Base-by-base conservation (phyloP, 495 filamentous ascomycete species). In the Eremomyces bilateralis region DNA sequence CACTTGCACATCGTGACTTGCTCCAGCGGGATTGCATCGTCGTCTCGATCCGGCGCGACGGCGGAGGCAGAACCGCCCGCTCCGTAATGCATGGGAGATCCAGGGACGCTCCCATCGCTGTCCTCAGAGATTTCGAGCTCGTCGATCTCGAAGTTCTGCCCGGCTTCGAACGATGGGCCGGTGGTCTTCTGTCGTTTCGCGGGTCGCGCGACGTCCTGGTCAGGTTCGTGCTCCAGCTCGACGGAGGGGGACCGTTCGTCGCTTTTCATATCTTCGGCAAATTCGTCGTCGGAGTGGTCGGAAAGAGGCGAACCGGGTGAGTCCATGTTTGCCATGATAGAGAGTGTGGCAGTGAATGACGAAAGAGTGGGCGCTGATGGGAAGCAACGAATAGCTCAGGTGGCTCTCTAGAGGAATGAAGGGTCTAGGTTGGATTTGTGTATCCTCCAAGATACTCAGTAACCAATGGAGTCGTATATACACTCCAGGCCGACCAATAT, bases 1-100 rank as follows among this genome's bases (percentile, higher is more conserved):
- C 88, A 97, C 18, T 67, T 66, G 53, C 88, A 97, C 20, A 74
- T 55, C 2, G 80, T 90, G 36, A 95, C 71, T 51, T 95, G 90
- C 43, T 93, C 88, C 12, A 58, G 58, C 25, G 54, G 60, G 17
- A 47, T 41, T 44, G 77, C 69, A 38, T 73, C 76, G 40, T 82
- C 79, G 46, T 84, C 80, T 38, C 85, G 73, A 22, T 73, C 71
- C 37, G 66, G 61, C 27, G 39, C 62, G 69, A 15, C 6, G 6
- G 24, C 24, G 8, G 8, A 8, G 8, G 24, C 24, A 8, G 24
- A 8, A 6, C 30, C 30, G 6, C 6, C 6, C 40, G 61, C 63
- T 30, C 65, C 68, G 21, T 59, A 53, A 32, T 64, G 49, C 20
- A 60, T 57, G 1, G 75, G 76, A 0, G 71, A 76, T 41, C 62